These are phyloP conservation scores for Claviceps sp. DNA, from an alignment of 2,329 filamentous ascomycete genomes.

Conservation along the genomic window DNA sequence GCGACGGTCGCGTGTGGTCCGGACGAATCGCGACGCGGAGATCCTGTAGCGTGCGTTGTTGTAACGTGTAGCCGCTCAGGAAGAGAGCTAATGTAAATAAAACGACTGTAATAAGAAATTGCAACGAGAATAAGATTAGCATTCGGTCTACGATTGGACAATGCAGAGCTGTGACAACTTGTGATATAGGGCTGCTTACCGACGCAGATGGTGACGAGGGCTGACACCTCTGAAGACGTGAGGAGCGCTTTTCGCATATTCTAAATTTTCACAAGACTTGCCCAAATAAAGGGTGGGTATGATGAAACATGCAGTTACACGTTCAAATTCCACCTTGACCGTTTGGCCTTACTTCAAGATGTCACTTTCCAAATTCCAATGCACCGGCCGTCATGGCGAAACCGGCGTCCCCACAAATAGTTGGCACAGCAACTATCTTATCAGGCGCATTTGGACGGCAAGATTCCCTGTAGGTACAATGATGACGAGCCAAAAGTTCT, in stretches of 20 bases:
- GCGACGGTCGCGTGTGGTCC: slow-evolving; percentile 29
- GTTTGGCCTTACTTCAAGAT: no score
- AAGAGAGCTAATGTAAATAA: slow-evolving; percentile 74
- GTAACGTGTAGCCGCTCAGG: slow-evolving; percentile 73
- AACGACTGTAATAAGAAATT: slow-evolving; percentile 37
- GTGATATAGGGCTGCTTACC: slow-evolving; percentile 30
- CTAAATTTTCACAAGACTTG: background rate
- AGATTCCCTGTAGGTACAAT: no score
- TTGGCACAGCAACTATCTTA: slow-evolving; percentile 34
- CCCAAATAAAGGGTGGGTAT: background rate
- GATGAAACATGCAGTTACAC: no score
- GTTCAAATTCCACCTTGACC: no score
- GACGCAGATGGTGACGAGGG: slow-evolving; percentile 49
- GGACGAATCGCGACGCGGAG: slow-evolving; percentile 59
- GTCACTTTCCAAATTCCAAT: no score
- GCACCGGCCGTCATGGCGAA: no score
- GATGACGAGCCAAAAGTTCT: no score
- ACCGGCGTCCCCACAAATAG: slow-evolving; percentile 6
- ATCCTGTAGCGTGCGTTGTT: slow-evolving; percentile 71
- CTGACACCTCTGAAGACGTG: slow-evolving; percentile 56
- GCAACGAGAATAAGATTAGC: slow-evolving; percentile 3
- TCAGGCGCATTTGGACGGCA: slow-evolving; percentile 10
- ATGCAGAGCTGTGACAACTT: background rate
- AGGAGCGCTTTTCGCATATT: slow-evolving; percentile 39
- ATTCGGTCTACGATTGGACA: slow-evolving; percentile 4